Evolutionary conservation across 441 rosid species (phyloP).

Genomic region (Gossypium schwendimanii): DNA sequence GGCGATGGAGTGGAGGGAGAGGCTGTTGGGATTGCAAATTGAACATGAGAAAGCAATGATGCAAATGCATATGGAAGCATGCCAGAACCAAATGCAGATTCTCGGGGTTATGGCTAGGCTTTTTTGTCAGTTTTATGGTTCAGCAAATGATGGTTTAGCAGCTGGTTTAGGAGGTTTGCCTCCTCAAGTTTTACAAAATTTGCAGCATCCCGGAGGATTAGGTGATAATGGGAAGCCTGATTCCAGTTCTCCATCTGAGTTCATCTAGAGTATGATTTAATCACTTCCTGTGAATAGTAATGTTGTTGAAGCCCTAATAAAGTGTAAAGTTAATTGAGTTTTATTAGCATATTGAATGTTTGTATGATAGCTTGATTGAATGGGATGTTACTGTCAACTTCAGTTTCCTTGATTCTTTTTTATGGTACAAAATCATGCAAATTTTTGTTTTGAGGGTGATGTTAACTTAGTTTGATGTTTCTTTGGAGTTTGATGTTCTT

Average conservation of each 20-base stretch:
- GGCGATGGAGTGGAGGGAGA: constrained; percentile 75
- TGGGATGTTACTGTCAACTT: background rate
- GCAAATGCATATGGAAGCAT: constrained; percentile 73
- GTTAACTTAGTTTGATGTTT: background rate
- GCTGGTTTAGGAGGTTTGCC: constrained; percentile 48
- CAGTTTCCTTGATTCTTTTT: background rate
- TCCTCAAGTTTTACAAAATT: constrained; percentile 57
- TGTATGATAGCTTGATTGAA: constrained; percentile 1
- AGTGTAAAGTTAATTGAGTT: constrained; percentile 9
- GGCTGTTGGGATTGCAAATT: constrained; percentile 48
- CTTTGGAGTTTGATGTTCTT: background rate
- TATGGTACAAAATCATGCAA: background rate
- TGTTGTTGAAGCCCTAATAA: background rate
- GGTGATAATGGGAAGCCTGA: constrained; percentile 55
- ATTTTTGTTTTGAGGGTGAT: background rate
- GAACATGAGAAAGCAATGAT: constrained; percentile 69
- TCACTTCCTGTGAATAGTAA: background rate
- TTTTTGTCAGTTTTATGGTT: constrained; percentile 57
- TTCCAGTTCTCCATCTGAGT: constrained; percentile 63
- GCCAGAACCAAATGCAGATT: constrained; percentile 72
- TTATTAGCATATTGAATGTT: background rate
- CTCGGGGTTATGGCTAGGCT: constrained; percentile 60
- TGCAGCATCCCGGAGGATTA: constrained; percentile 56
- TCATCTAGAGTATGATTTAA: constrained; percentile 27
- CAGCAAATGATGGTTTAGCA: constrained; percentile 46